Base-by-base conservation (phyloP, 306 rosid species). In the Cicer yamashitae region DNA sequence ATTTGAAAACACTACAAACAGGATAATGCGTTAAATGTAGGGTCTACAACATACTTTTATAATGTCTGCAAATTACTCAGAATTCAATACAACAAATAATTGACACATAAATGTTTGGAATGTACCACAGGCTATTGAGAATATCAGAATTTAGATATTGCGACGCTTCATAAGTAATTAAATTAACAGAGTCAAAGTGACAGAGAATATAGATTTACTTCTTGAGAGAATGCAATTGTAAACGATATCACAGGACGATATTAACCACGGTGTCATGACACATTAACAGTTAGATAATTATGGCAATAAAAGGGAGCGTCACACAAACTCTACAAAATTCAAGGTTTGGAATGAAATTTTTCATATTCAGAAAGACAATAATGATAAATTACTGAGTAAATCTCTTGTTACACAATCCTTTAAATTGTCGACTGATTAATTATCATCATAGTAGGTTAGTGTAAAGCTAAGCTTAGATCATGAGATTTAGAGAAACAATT, bases 281-380 rank as follows among this genome's bases (percentile, higher is more conserved):
- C 60, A 53, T 17, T 53, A 53, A 17, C 34, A 8, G 34, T 53
- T 30, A 17, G 8, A 11, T 53, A 17, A 17, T 14, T 51, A 7
- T 51, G 7, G 57, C 22, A 51, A 51, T 14, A 51, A 14, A 51
- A 25, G 30, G 30, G 30, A 25, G 30, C 1, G 30, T 25, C 30
- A 25, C 30, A 25, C 25, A n/a, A 25, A 25, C 30, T 22, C 30
- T 25, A 25, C 30, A 25, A 25, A 25, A 14, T 51, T 51, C 57
- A 51, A 1, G 22, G 10, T 51, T 51, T 14, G 9, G 57, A 51
- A 51, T 51, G 57, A 51, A 7, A 14, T 17, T 51, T 14, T 51
- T 51, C 56, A 51, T 51, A 51, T 51, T 51, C 56, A 51, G 20
- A 51, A 51, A 50, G 54, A 50, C 54, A 50, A 50, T 50, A n/a